A percentile compares a stretch with the other conserved stretches of the same genome.
These are phyloP conservation scores for Blastosporella zonata DNA, from an alignment of 1,284 basidiomycete species.

Conservation along the genomic window DNA sequence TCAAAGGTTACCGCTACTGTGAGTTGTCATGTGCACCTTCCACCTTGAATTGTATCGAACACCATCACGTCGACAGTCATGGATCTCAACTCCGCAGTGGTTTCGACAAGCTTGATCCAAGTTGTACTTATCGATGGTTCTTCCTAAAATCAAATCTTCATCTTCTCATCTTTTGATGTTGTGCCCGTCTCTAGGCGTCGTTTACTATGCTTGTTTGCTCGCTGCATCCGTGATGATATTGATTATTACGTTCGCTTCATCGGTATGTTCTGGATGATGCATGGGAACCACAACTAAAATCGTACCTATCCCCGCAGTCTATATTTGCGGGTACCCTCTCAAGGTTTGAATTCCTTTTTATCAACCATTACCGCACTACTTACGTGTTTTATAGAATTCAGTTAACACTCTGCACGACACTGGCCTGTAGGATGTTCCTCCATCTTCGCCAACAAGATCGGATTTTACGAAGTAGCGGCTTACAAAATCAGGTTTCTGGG, in stretches of 20 bases:
- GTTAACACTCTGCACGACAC: background rate
- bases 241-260: slow-evolving; percentile 2
- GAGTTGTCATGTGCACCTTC: background rate
- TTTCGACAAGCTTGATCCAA: background rate
- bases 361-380: background rate
- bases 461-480: background rate
- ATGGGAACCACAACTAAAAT: background rate
- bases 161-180: background rate
- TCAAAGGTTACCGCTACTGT: slow-evolving; percentile 4
- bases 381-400: slow-evolving; percentile 4
- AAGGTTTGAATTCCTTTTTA: background rate
- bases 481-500: background rate
- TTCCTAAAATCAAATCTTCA: background rate
- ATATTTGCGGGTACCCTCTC: slow-evolving; percentile 3
- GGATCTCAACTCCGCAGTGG: background rate
- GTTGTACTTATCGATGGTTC: slow-evolving; percentile 5
- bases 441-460: slow-evolving; percentile 7
- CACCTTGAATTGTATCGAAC: background rate
- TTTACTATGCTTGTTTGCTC: slow-evolving; percentile 7
- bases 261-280: background rate
- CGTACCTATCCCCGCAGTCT: background rate
- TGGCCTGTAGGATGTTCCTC: slow-evolving; percentile 11
- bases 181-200: background rate
- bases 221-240: slow-evolving; percentile 7
- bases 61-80: background rate